A percentile compares a stretch with the other conserved stretches of the same genome.
These are phyloP conservation scores for Elongisporangium prolatum DNA, from an alignment of 352 stramenopile species.

Conservation along the genomic window DNA sequence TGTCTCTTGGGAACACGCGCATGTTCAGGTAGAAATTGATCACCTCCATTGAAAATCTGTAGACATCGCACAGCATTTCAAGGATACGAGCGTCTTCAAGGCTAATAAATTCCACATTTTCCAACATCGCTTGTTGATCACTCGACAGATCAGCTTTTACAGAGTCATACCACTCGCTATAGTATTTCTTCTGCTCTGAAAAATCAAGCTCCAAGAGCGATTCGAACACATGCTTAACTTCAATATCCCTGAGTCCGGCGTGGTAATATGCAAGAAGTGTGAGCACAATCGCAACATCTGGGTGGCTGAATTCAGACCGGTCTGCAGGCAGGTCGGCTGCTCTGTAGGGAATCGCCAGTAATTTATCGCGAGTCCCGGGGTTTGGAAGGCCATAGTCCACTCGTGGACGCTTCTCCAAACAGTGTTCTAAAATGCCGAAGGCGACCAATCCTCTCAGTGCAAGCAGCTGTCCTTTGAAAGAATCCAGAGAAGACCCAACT, in stretches of 20 bases:
- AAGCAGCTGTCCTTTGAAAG: neutral
- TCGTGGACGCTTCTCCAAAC: constrained; percentile 51
- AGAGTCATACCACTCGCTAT: constrained; percentile 57
- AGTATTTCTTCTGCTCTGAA: constrained; percentile 58
- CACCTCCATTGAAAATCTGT: constrained; percentile 27
- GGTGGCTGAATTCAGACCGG: constrained; percentile 69
- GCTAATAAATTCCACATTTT: constrained; percentile 47
- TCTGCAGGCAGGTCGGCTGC: constrained; percentile 52
- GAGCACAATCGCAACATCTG: constrained; percentile 52
- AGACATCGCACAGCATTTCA: constrained; percentile 24
- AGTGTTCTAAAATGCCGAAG: constrained; percentile 43
- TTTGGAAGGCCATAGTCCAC: constrained; percentile 56
- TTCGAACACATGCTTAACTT: constrained; percentile 47
- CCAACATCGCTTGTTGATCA: constrained; percentile 15
- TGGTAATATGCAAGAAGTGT: constrained; percentile 72
- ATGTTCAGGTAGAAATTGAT: constrained; percentile 72
- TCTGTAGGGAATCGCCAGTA: constrained; percentile 64
- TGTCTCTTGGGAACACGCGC: constrained; percentile 57
- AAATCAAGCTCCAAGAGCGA: constrained; percentile 31
- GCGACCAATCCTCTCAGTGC: constrained; percentile 48
- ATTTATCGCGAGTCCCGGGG: constrained; percentile 37
- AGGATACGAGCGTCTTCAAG: constrained; percentile 47
- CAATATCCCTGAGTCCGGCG: constrained; percentile 32
- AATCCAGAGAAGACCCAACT: neutral
- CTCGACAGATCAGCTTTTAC: constrained; percentile 8